Base-by-base conservation (phyloP, 1,284 basidiomycete genomes). In the Golubevia pallescens region DNA sequence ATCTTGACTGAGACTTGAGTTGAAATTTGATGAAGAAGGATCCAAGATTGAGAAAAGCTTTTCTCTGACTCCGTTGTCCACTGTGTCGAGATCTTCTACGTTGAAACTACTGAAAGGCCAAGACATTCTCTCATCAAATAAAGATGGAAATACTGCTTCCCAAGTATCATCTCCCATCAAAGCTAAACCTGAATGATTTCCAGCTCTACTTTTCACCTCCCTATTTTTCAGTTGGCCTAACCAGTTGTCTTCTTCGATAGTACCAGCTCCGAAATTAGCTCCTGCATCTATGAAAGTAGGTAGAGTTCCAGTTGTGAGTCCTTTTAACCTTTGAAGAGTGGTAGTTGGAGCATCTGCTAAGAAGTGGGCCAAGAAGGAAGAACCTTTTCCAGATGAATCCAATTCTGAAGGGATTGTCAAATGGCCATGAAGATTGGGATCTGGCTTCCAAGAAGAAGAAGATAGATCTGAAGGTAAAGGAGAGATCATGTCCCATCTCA, bases 131-230 rank as follows among this genome's bases (percentile, higher is more conserved):
- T 64, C 54, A 80, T 89, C 88, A 72, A 97, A 94, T 0, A 90
- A 87, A 60, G 89, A 86, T 0, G 95, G 93, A 81, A 95, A 99
- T 14, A 97, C 90, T 1, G 91, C 90, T 84, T 92, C 89, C 97
- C 97, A 99, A 0, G 96, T 99, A 82, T 98, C 94, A 83, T 99
- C 96, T 0, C 96, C 96, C 90, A 93, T 94, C 82, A 98, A 93
- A 0, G 92, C 92, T 13, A 76, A 28, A 10, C 76, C 74, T 52
- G 74, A 71, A 21, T n/a, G 38, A 6, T 16, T n/a, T 3, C 42
- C 3, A 7, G 7, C 24, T 23, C 6, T 20, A 32, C 16, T 16
- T 42, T 32, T 52, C 42, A 3, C 16, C 14, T 13, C 38, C 4
- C 52, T 21, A 13, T 7, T 58, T 23, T 21, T 10, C 21, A 24